Evolutionary conservation across 2,329 filamentous ascomycete species (phyloP).

Genomic region (Xylaria digitata): DNA sequence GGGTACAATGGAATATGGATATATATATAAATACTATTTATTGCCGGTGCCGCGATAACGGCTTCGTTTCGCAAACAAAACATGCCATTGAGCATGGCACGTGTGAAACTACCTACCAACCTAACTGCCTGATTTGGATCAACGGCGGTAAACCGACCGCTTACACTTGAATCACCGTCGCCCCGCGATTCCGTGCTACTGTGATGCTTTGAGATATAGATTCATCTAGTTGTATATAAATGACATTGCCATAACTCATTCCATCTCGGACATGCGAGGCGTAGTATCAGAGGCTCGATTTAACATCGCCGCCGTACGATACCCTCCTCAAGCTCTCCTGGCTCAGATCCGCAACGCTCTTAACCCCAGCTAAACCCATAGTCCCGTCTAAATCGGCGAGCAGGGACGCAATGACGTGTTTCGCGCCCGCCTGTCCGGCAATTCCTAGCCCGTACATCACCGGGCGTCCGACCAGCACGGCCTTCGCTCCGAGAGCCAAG

Average conservation of each 20-base stretch:
- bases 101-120: neutral
- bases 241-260: neutral
- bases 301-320: constrained; percentile 51
- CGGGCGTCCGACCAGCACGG: constrained; percentile 68
- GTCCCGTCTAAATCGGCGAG: constrained; percentile 47
- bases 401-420: constrained; percentile 45
- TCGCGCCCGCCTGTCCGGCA: constrained; percentile 45
- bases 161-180: neutral
- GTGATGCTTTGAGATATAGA: neutral
- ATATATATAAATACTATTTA: neutral
- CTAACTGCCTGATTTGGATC: no score
- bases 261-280: neutral
- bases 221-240: neutral
- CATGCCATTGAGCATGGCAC: neutral
- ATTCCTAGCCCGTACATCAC: constrained; percentile 61
- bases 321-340: constrained; percentile 50
- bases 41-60: neutral
- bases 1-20: no score
- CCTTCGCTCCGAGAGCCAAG: constrained; percentile 63
- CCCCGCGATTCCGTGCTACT: neutral
- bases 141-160: neutral
- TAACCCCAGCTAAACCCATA: constrained; percentile 47
- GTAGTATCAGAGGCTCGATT: constrained; percentile 47
- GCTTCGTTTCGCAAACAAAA: neutral
- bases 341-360: constrained; percentile 54